Evolutionary conservation across 2,329 filamentous ascomycete genomes (phyloP), one percentile per base, ranked within the genome.

Genomic region (Camillea tinctor): DNA sequence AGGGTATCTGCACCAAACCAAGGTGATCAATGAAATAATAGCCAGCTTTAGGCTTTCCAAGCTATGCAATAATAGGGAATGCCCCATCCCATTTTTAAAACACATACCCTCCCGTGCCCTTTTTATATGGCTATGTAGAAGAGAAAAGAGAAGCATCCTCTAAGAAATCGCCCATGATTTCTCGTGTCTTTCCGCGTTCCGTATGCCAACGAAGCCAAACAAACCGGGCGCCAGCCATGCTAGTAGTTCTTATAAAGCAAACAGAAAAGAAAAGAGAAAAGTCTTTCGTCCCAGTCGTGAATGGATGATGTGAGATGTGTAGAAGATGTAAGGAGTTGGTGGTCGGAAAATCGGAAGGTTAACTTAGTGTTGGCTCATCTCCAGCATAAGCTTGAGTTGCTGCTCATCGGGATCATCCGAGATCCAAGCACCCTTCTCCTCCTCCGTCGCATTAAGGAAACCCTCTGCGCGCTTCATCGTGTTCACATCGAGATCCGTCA

Each of bases 401-500:
- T 85, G 83, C 58, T 84, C 80, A 1, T 82, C 86, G 3, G 88
- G 84, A 71, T 92, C 89, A 64, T 93, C 88, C 0, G 87, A 87
- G 59, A 93, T 76, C 91, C 92, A 97, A 7, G 88, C 84, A 1
- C 93, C 94, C 75, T 92, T 93, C 81, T 97, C 93, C 68, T 94
- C 92, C 0, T 90, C 87, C 0, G 90, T 94, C 4, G 93, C 89
- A 62, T 82, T 83, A 67, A 88, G 88, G 71, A 98, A 88, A 24
- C 90, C 94, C 67, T 96, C 87, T n/a, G 93, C 92, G 30, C 94
- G 86, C 75, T 90, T 89, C 73, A 98, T 76, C 1, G 93, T 97
- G 79, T 95, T 89, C 55, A 97, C 86, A 72, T 98, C 95, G 51
- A 99, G 82, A 72, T 98, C 95, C 6, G 94, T 98, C 48, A 97